phyloP scores from a whole-genome alignment of 345 rosid species.

The Aquilaria sinensis region DNA sequence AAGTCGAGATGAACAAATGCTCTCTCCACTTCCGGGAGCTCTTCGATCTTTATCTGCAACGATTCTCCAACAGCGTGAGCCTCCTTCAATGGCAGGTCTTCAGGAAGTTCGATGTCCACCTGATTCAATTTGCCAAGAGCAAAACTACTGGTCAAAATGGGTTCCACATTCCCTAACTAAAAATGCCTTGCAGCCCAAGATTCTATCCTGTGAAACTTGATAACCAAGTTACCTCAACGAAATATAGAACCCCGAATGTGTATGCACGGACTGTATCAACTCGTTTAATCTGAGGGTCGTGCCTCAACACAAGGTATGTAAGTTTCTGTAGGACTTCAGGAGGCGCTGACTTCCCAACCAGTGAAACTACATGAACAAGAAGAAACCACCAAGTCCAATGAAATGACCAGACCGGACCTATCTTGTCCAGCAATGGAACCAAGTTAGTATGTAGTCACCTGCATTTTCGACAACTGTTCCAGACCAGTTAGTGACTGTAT shows the following conservation, averaged over 20 bases:
- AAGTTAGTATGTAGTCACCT: conserved; percentile 30
- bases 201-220: not conserved
- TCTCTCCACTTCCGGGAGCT: conserved; percentile 77
- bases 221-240: conserved; percentile 62
- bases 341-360: conserved; percentile 89
- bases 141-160: not conserved
- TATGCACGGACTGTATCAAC: conserved; percentile 93
- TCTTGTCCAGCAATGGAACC: conserved; percentile 13
- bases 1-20: conserved; percentile 89
- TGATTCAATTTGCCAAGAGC: conserved; percentile 3
- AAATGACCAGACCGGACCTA: conserved; percentile 21
- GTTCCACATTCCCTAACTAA: not conserved
- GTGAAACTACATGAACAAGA: conserved; percentile 45
- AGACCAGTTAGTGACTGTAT: conserved; percentile 84
- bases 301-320: conserved; percentile 65
- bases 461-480: conserved; percentile 84
- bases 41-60: conserved; percentile 71
- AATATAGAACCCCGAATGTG: conserved; percentile 80
- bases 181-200: not conserved
- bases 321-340: conserved; percentile 73
- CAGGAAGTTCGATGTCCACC: conserved; percentile 85
- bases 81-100: conserved; percentile 63
- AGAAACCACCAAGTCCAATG: conserved; percentile 27
- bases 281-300: conserved; percentile 53
- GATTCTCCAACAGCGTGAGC: conserved; percentile 77